A percentile compares a stretch with the other conserved stretches of the same genome.
phyloP scores from a whole-genome alignment of 257 asterid genomes.

The Parsonsia alboflavescens region DNA sequence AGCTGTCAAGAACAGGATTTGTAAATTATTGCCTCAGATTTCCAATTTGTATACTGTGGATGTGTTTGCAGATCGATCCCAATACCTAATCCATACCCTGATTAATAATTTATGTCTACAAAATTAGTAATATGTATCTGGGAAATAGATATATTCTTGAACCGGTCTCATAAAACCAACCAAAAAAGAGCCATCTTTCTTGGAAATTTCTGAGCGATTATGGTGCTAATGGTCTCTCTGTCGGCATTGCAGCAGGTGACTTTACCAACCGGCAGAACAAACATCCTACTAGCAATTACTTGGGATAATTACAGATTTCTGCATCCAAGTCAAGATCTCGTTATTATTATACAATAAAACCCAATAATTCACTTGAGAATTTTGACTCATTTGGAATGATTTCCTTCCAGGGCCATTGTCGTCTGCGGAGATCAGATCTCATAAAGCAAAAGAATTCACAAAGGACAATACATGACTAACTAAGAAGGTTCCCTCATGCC shows the following conservation, averaged over 20 bases:
- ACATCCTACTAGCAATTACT: background rate
- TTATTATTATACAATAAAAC: background rate
- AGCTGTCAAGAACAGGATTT: conserved; percentile 5
- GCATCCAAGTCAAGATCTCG: background rate
- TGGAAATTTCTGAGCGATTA: conserved; percentile 3
- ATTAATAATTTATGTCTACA: background rate
- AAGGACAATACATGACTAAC: background rate
- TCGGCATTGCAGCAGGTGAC: background rate
- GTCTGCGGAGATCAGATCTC: background rate
- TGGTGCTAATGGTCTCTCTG: background rate
- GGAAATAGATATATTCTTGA: background rate
- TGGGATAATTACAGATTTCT: conserved; percentile 1
- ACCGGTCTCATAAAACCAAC: background rate
- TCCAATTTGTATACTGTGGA: background rate
- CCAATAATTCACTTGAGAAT: background rate
- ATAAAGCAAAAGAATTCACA: background rate
- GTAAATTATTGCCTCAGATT: background rate
- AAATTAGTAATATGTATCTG: too few relatives aligned
- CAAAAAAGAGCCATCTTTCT: background rate
- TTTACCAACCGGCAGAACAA: conserved; percentile 5
- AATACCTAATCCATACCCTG: background rate
- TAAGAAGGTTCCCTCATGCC: background rate
- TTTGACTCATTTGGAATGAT: background rate
- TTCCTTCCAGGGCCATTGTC: background rate
- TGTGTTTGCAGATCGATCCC: background rate